phyloP scores from a whole-genome alignment of 352 stramenopile genomes.

The Globisporangium radiosum region DNA sequence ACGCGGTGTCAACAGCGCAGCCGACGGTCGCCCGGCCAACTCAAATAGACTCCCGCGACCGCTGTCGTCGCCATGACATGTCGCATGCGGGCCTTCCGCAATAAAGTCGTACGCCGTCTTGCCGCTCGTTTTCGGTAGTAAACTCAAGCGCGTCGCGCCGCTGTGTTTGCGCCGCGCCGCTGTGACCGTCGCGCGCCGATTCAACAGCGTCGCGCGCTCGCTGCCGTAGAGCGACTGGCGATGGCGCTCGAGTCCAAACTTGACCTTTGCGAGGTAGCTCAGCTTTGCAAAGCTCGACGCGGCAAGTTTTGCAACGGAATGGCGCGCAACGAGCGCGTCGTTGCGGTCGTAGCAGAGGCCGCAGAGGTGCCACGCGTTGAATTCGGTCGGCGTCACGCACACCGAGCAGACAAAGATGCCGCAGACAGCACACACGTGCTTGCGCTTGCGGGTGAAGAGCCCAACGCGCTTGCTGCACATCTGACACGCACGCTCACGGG shows the following conservation, averaged over 20 bases:
- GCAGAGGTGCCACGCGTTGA: conserved; percentile 59
- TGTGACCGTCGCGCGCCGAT: conserved; percentile 14
- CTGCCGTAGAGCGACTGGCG: conserved; percentile 16
- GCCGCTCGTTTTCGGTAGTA: conserved; percentile 15
- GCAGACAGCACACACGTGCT: conserved; percentile 57
- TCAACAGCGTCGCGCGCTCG: conserved; percentile 13
- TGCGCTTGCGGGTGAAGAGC: conserved; percentile 54
- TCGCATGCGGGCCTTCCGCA: conserved; percentile 5
- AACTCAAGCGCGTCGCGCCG: conserved; percentile 9
- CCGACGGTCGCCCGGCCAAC: background rate
- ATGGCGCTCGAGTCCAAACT: conserved; percentile 15
- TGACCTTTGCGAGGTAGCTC: conserved; percentile 18
- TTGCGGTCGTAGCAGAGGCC: conserved; percentile 57
- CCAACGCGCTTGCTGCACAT: conserved; percentile 54
- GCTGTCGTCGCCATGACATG: conserved; percentile 5
- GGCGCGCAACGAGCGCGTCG: conserved; percentile 49
- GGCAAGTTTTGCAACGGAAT: conserved; percentile 42
- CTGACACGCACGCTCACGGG: conserved; percentile 51
- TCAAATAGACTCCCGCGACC: conserved; percentile 14
- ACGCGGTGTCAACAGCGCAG: conserved; percentile 7
- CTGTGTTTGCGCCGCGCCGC: conserved; percentile 11
- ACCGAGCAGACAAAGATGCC: conserved; percentile 53
- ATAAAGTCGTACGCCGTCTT: conserved; percentile 16
- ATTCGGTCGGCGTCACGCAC: conserved; percentile 54
- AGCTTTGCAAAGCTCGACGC: conserved; percentile 20